Evolutionary conservation across 345 rosid species (phyloP).

Genomic region (Kernera saxatilis): DNA sequence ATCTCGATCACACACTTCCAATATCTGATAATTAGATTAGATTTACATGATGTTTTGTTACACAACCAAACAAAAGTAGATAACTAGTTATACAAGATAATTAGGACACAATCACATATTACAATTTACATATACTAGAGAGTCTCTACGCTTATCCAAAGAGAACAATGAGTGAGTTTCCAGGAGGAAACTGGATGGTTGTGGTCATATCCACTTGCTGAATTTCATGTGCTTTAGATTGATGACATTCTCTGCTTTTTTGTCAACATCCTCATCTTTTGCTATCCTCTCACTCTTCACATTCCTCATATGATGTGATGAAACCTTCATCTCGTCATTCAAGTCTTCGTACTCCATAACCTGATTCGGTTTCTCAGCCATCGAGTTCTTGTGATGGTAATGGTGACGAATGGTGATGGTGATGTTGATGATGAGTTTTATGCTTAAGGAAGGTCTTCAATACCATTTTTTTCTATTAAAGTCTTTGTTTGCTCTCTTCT

Average conservation of each 20-base stretch:
- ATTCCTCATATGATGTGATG: conserved; percentile 15
- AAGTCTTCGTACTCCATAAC: conserved; percentile 11
- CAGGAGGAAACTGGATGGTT: background rate
- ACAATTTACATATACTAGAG: background rate
- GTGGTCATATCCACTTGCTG: background rate
- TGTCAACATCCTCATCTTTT: conserved; percentile 33
- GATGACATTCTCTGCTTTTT: conserved; percentile 57
- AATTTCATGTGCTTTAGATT: conserved; percentile 52
- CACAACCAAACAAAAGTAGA: background rate
- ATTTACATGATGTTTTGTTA: background rate
- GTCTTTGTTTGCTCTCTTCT: background rate
- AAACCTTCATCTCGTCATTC: background rate
- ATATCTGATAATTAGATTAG: background rate
- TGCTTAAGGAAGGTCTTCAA: background rate
- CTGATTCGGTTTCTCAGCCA: conserved; percentile 4
- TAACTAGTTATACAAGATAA: background rate
- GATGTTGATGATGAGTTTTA: background rate
- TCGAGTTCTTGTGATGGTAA: background rate
- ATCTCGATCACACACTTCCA: too few species aligned
- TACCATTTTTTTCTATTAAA: background rate
- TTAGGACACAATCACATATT: background rate
- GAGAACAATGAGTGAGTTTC: background rate
- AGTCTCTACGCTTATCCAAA: background rate
- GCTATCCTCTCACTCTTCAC: conserved; percentile 12
- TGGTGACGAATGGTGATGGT: background rate